A percentile compares a stretch with the other conserved stretches of the same genome.
Conservation (phyloP, 1,284 basidiomycete genomes). For the Boletus hoseneyae region DNA sequence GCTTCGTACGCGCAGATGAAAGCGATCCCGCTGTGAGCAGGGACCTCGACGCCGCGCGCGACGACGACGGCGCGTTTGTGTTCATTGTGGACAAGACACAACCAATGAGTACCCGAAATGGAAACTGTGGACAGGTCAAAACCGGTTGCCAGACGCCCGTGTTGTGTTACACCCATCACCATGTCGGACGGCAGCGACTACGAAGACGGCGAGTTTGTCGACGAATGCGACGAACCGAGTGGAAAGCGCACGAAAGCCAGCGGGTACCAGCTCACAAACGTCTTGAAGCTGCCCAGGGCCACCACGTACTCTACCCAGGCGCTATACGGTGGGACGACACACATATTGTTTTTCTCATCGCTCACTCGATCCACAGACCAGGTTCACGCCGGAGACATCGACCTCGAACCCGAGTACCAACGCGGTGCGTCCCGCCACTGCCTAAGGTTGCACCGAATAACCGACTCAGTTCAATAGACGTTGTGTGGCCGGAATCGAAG, state of each 20-base stretch:
- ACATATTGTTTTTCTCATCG: background rate
- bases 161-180: background rate
- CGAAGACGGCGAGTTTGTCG: conserved; percentile 12
- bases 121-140: no score
- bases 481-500: conserved; percentile 69
- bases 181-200: conserved; percentile 18
- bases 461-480: conserved; percentile 29
- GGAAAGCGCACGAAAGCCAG: conserved; percentile 15
- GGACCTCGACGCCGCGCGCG: conserved; percentile 3
- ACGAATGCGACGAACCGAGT: conserved; percentile 24
- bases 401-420: conserved; percentile 73
- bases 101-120: no score
- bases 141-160: no score
- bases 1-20: conserved; percentile 37
- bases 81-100: background rate
- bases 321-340: conserved; percentile 47
- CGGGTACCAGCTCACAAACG: conserved; percentile 51
- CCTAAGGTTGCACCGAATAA: background rate
- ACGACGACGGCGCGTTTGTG: conserved; percentile 9
- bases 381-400: conserved; percentile 54
- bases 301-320: conserved; percentile 68
- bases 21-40: no score
- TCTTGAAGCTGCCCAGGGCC: conserved; percentile 56
- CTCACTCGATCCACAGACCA: conserved; percentile 46
- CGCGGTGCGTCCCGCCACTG: conserved; percentile 45